These are phyloP conservation scores for Gossypium trilobum DNA, from an alignment of 441 rosid genomes.

Conservation along the genomic window DNA sequence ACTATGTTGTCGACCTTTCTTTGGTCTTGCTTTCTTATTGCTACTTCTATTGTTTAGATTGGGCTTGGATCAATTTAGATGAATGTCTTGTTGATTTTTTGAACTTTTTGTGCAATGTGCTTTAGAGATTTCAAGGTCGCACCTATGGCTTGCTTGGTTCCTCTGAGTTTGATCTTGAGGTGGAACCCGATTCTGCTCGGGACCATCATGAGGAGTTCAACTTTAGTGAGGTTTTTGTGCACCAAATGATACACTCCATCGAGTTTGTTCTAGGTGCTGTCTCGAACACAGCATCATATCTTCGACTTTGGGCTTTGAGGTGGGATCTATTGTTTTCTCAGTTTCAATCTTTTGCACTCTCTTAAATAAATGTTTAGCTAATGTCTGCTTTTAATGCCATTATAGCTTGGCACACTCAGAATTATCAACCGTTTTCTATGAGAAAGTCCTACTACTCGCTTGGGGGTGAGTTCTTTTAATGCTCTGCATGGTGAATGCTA, in stretches of 20 bases:
- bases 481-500: not conserved
- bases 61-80: not conserved
- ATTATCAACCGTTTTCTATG: constrained; percentile 87
- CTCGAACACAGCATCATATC: constrained; percentile 94
- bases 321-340: constrained; percentile 15
- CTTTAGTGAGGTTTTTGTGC: constrained; percentile 95
- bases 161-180: constrained; percentile 71
- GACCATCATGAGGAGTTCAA: constrained; percentile 79
- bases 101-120: constrained; percentile 10
- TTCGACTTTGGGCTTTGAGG: constrained; percentile 99
- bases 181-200: constrained; percentile 78
- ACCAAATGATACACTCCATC: constrained; percentile 96
- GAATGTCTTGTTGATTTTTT: not conserved
- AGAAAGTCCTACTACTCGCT: constrained; percentile 86
- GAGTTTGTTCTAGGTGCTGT: constrained; percentile 95
- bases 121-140: constrained; percentile 94
- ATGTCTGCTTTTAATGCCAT: constrained; percentile 17
- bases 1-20: constrained; percentile 19
- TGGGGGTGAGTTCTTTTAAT: constrained; percentile 67
- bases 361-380: constrained; percentile 15
- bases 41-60: not conserved
- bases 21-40: not conserved
- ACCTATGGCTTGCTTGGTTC: constrained; percentile 72
- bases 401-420: constrained; percentile 95
- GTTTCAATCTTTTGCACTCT: not conserved